These are phyloP conservation scores for Aspergillus egyptiacus DNA, from an alignment of 495 filamentous ascomycete species.

Conservation along the genomic window DNA sequence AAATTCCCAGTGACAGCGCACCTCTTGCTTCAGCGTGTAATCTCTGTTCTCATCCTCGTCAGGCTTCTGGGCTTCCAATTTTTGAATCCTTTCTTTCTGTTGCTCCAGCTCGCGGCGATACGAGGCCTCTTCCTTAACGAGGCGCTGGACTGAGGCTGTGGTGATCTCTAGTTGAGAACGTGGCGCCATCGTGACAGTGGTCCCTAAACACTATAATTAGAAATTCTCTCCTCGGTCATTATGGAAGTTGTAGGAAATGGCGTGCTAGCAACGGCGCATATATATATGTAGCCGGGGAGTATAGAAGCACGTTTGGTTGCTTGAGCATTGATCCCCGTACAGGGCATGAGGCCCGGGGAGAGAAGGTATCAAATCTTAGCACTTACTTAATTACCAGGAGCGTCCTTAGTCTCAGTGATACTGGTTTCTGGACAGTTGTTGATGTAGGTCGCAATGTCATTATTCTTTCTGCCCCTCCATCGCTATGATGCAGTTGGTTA, in stretches of 20 bases:
- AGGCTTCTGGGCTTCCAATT: constrained; percentile 47
- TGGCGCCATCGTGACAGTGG: constrained; percentile 53
- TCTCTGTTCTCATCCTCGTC: constrained; percentile 59
- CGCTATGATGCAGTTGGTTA: constrained; percentile 11
- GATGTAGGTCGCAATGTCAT: neutral
- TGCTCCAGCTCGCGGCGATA: constrained; percentile 77
- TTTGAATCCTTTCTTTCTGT: constrained; percentile 65
- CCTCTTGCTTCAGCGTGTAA: constrained; percentile 78
- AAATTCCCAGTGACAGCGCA: constrained; percentile 24
- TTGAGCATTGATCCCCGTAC: neutral
- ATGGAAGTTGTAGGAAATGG: no score
- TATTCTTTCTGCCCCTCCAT: constrained; percentile 10
- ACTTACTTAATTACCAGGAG: neutral
- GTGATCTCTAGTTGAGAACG: constrained; percentile 67
- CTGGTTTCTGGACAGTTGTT: neutral
- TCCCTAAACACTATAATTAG: neutral
- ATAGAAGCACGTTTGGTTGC: neutral
- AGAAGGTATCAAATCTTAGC: neutral
- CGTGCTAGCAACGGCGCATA: no score
- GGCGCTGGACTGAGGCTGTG: constrained; percentile 66
- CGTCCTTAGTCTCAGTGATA: neutral
- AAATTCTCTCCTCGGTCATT: neutral
- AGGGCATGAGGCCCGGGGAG: neutral
- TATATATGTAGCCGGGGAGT: neutral
- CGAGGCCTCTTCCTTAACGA: constrained; percentile 85